Conservation (phyloP, 2,329 filamentous ascomycete species). For the Microdochium nivale region DNA sequence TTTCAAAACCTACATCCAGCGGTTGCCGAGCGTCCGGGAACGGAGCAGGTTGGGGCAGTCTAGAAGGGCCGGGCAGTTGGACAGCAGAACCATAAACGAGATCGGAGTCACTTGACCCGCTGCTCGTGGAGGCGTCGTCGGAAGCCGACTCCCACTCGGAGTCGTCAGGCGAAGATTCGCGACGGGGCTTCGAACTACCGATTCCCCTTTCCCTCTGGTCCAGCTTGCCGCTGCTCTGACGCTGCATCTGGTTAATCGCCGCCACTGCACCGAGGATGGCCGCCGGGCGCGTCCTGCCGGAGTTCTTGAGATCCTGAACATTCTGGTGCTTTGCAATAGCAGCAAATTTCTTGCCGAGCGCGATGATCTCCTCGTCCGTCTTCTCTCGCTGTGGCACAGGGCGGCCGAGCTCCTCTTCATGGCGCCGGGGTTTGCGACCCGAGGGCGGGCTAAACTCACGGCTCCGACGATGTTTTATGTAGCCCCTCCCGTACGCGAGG, state of each 20-base stretch:
- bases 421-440: constrained; percentile 6
- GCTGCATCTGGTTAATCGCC: constrained; percentile 30
- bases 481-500: constrained; percentile 58
- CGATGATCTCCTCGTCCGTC: constrained; percentile 49
- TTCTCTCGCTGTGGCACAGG: constrained; percentile 23
- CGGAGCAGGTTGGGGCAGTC: constrained; percentile 2
- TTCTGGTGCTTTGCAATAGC: constrained; percentile 43
- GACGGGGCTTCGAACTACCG: constrained; percentile 30
- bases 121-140: constrained; percentile 37
- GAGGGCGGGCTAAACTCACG: constrained; percentile 20
- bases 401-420: constrained; percentile 9
- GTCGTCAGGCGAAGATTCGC: constrained; percentile 31
- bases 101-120: constrained; percentile 27
- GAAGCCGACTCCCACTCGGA: constrained; percentile 50
- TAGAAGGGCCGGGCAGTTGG: constrained; percentile 11
- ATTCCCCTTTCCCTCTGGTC: constrained; percentile 24
- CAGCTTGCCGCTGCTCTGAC: constrained; percentile 24
- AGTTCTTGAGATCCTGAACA: constrained; percentile 35
- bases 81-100: constrained; percentile 32
- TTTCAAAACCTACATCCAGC: constrained; percentile 10
- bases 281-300: constrained; percentile 28
- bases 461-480: constrained; percentile 31
- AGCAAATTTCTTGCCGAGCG: constrained; percentile 44
- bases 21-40: constrained; percentile 6
- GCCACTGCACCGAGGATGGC: constrained; percentile 29